Evolutionary conservation across 1,284 basidiomycete genomes (phyloP).

Genomic region (Chalciporus sp.): DNA sequence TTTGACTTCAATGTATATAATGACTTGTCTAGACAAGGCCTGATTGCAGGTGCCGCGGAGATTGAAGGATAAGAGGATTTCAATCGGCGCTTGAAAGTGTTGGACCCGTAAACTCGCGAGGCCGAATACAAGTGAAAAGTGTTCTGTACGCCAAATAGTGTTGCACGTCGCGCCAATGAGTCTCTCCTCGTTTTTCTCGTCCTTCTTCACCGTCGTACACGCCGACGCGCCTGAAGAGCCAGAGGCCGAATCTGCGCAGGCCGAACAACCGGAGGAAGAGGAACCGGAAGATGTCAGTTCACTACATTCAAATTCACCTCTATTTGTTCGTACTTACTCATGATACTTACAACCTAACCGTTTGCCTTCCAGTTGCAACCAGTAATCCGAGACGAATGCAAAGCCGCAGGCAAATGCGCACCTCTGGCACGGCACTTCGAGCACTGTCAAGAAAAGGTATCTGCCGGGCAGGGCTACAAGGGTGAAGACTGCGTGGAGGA

Average conservation of each 20-base stretch:
- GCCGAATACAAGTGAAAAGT: conserved; percentile 6
- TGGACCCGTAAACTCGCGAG: conserved; percentile 31
- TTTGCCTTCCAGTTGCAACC: conserved; percentile 57
- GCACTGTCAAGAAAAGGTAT: conserved; percentile 88
- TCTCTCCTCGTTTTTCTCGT: conserved; percentile 65
- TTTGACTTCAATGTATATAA: no score
- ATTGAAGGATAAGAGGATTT: conserved; percentile 7
- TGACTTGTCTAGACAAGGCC: no score
- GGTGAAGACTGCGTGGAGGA: conserved; percentile 93
- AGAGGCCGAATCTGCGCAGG: conserved; percentile 26
- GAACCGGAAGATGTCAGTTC: conserved; percentile 82
- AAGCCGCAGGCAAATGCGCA: conserved; percentile 68
- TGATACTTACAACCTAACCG: not conserved
- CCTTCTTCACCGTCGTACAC: conserved; percentile 58
- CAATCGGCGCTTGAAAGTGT: conserved; percentile 24
- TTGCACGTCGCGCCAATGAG: conserved; percentile 31
- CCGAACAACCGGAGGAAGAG: conserved; percentile 52
- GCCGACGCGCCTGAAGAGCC: conserved; percentile 57
- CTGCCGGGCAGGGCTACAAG: conserved; percentile 80
- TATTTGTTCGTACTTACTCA: not conserved
- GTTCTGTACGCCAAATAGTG: conserved; percentile 6
- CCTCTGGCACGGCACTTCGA: conserved; percentile 82
- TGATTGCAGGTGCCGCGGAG: conserved; percentile 8
- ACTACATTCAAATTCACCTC: conserved; percentile 4
- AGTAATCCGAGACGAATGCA: conserved; percentile 74